Base-by-base conservation (phyloP, 495 filamentous ascomycete species). In the Xylaria scruposa region DNA sequence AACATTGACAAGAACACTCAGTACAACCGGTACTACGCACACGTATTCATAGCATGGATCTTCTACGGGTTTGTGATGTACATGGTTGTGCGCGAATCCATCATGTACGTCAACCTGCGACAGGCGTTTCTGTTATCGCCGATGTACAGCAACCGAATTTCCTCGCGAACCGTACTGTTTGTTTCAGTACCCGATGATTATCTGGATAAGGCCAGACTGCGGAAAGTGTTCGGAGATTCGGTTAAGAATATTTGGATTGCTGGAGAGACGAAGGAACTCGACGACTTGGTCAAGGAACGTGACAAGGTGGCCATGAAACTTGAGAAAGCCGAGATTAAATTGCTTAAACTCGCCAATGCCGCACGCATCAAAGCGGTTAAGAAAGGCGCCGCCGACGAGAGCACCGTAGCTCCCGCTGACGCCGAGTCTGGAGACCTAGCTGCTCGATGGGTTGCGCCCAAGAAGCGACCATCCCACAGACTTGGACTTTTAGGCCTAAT, bases 71-170 rank as follows among this genome's bases (percentile, higher is more conserved):
- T 98, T 76, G 84, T 99, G 75, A 92, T 98, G 83, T 92, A 91
- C 78, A 90, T 95, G 79, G 90, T 99, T 72, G 92, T 95, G 72
- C 89, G 97, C 59, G 96, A 99, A 82, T 91, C 90, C 82, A 91
- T 99, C 79, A 98, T 89, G 88, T 97, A 93, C 81, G 93, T 97
- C 87, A 98, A 97, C 81, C 80, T 98, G 70, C 94, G 95, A 74
- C 97, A 99, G 85, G 96, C 97, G 1, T 97, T 97, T 83, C 85
- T 96, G 61, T 86, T 97, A 70, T 95, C 94, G 47, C 95, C 95
- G 19, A 85, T 93, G 36, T 95, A 97, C 80, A 89, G 94, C 61
- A 92, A 90, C 75, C 93, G 95, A 74, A 91, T 98, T 71, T 98
- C 97, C 2, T 97, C 96, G 4, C 90, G 94, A 71, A 98, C 95